phyloP scores from a whole-genome alignment of 805 yeast species.

The Teunomyces barrocoloradensis region DNA sequence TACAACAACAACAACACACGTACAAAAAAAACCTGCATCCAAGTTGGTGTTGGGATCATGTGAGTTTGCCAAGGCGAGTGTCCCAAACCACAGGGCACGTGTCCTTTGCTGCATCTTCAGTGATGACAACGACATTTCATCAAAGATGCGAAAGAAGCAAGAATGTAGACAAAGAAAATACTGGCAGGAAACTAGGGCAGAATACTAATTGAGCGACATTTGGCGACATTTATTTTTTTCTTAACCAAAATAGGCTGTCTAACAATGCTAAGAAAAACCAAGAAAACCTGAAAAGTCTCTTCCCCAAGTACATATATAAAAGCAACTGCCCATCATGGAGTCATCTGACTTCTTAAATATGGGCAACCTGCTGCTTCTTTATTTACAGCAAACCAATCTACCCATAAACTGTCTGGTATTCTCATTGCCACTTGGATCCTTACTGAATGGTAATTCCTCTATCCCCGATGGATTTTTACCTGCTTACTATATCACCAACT shows the following conservation, averaged over 20 bases:
- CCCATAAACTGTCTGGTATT: slow-evolving; percentile 38
- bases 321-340: slow-evolving; percentile 3
- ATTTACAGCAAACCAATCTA: slow-evolving; percentile 16
- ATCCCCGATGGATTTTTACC: slow-evolving; percentile 29
- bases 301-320: slow-evolving; percentile 4
- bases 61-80: background rate
- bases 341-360: slow-evolving; percentile 8
- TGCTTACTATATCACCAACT: slow-evolving; percentile 48
- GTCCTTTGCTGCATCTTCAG: background rate
- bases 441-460: slow-evolving; percentile 20
- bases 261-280: slow-evolving; percentile 5
- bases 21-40: background rate
- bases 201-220: background rate
- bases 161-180: background rate
- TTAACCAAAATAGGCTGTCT: background rate
- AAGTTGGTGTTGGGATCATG: background rate
- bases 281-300: slow-evolving; percentile 1
- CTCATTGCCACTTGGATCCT: slow-evolving; percentile 32
- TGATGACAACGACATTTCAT: background rate
- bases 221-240: background rate
- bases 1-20: background rate
- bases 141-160: background rate
- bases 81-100: background rate
- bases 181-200: background rate
- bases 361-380: slow-evolving; percentile 19